phyloP scores from a whole-genome alignment of 345 rosid genomes.

The Acer saccharum region DNA sequence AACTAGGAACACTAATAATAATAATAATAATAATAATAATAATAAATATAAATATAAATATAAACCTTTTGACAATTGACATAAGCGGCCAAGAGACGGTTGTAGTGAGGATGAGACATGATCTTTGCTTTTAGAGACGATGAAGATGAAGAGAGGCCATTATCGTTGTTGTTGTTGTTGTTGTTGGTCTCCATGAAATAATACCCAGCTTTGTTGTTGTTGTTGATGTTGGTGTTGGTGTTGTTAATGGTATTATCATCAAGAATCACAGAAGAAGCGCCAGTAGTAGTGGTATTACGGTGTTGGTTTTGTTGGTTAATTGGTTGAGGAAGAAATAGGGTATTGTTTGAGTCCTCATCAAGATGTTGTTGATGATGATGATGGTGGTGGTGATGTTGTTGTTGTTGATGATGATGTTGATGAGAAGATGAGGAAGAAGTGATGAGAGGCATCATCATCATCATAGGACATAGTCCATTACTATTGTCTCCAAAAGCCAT shows the following conservation, averaged over 20 bases:
- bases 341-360: constrained; percentile 29
- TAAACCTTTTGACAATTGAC: constrained; percentile 91
- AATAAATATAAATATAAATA: no score
- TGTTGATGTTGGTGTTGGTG: constrained; percentile 14
- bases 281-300: constrained; percentile 21
- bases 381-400: constrained; percentile 30
- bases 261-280: constrained; percentile 44
- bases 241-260: constrained; percentile 40
- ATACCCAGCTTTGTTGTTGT: constrained; percentile 27
- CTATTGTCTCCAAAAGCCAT: constrained; percentile 75
- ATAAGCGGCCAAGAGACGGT: constrained; percentile 88
- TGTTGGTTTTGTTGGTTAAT: constrained; percentile 26
- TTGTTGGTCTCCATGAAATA: constrained; percentile 66
- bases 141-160: constrained; percentile 30
- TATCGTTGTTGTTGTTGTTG: constrained; percentile 43
- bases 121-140: constrained; percentile 79
- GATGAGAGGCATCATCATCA: constrained; percentile 71
- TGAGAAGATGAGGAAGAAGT: constrained; percentile 24
- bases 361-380: constrained; percentile 37
- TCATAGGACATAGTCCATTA: constrained; percentile 61
- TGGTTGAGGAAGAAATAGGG: constrained; percentile 36
- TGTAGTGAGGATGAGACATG: constrained; percentile 98
- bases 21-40: no score
- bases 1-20: not conserved
- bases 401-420: constrained; percentile 33